Percentiles rank a stretch among this genome's conserved stretches.
These are phyloP conservation scores for Sordaria brevicollis DNA, from an alignment of 495 filamentous ascomycete genomes.

Conservation along the genomic window DNA sequence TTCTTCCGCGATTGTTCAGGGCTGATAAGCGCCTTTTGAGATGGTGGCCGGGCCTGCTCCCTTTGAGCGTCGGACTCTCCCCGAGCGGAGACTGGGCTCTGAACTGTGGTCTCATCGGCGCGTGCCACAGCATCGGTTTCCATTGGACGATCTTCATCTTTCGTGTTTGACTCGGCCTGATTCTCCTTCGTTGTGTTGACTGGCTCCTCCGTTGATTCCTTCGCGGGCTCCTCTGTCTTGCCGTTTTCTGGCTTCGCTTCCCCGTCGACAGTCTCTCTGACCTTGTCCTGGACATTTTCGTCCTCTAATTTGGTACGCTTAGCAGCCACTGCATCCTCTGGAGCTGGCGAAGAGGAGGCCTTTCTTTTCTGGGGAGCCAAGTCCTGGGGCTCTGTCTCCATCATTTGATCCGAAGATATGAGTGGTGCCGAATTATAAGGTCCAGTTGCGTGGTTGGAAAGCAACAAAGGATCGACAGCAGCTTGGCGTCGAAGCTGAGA, in stretches of 20 bases:
- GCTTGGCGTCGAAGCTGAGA: neutral
- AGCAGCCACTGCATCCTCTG: slow-evolving; percentile 1
- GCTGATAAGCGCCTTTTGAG: slow-evolving; percentile 2
- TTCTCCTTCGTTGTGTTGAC: neutral
- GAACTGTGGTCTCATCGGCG: neutral
- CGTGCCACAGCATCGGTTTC: neutral
- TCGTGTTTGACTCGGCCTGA: neutral
- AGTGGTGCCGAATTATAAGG: neutral
- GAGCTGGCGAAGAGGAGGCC: slow-evolving; percentile 8
- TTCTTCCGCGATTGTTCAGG: slow-evolving; percentile 23
- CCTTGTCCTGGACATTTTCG: slow-evolving; percentile 5
- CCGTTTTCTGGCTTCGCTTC: neutral
- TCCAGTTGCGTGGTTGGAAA: neutral
- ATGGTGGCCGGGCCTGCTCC: neutral
- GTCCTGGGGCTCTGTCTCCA: neutral
- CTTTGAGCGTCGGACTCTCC: neutral
- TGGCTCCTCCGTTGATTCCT: neutral
- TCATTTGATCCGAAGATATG: neutral
- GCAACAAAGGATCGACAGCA: neutral
- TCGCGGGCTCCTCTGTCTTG: neutral
- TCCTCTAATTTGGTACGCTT: slow-evolving; percentile 15
- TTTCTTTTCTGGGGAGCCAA: slow-evolving; percentile 13
- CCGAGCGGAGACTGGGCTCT: neutral
- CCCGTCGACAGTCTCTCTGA: slow-evolving; percentile 1
- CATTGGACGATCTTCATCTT: neutral